Percentiles rank a stretch among this genome's conserved stretches.
phyloP scores from a whole-genome alignment of 1,139 yeast genomes.

The Yamadazyma conglobata region DNA sequence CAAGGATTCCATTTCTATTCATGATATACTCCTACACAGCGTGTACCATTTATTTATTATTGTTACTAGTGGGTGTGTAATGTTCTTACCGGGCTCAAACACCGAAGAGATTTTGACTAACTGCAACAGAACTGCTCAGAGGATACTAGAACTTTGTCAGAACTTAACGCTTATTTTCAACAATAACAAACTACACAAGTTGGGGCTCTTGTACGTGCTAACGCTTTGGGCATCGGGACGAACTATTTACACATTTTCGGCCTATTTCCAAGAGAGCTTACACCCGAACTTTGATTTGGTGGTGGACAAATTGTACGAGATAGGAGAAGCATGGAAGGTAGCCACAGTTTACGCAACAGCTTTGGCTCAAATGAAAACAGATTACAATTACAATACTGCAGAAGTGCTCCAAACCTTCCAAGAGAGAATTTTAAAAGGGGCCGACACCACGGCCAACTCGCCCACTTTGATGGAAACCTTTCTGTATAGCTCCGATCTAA shows the following conservation, averaged over 20 bases:
- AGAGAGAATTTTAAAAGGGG: background rate
- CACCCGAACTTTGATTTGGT: slow-evolving; percentile 4
- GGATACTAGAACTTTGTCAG: slow-evolving; percentile 4
- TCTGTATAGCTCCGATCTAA: background rate
- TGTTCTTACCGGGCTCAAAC: slow-evolving; percentile 1
- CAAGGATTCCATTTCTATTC: slow-evolving; percentile 6
- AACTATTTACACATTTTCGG: background rate
- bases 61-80: slow-evolving; percentile 1
- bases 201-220: slow-evolving; percentile 5
- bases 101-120: slow-evolving; percentile 2
- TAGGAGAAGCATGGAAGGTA: slow-evolving; percentile 4
- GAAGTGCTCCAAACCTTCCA: slow-evolving; percentile 1
- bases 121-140: slow-evolving; percentile 3
- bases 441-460: slow-evolving; percentile 1
- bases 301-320: slow-evolving; percentile 2
- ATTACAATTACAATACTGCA: slow-evolving; percentile 1
- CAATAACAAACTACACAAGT: slow-evolving; percentile 3
- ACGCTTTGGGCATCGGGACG: slow-evolving; percentile 6
- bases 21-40: slow-evolving; percentile 5
- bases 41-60: slow-evolving; percentile 5
- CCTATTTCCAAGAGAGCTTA: slow-evolving; percentile 1
- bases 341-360: slow-evolving; percentile 1
- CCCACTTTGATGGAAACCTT: slow-evolving; percentile 1
- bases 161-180: slow-evolving; percentile 4
- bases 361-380: slow-evolving; percentile 2